Evolutionary conservation across 2,329 filamentous ascomycete species (phyloP), one percentile per base, ranked within the genome.

Genomic region (Microcyclospora pomicola): DNA sequence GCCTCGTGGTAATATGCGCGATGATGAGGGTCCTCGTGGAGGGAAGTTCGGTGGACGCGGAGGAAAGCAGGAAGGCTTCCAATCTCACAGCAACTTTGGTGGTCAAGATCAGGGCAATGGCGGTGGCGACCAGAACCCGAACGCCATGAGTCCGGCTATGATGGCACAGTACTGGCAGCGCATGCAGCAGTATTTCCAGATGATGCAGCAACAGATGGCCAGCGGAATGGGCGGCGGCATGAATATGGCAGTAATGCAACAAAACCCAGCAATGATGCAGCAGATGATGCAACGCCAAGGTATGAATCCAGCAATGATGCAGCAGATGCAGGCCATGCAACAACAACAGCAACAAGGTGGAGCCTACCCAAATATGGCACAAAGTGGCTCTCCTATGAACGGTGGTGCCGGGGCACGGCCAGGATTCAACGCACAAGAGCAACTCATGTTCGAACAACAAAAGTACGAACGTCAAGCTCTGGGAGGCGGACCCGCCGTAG

Each of bases 81-180:
- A 56, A 38, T 54, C 52, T 34, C 56, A 58, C 33, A 56, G 60
- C 31, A 34, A 37, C 30, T 41, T 46, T 38, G 42, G 41, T 30
- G 30, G 30, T n/a, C 42, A 44, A 35, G 37, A 47, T 29, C 31
- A 39, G 31, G 36, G 40, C 15, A 36, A 42, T 33, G 43, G 40
- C 39, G 46, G 33, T 5, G 43, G 39, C 11, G 38, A 40, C 32
- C 41, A 31, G 15, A 46, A 46, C 24, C 51, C 55, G 16, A 68
- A 73, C 44, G 80, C 81, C 45, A 92, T 96, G 82, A 92, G 83
- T 14, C 88, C 88, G 1, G 86, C 94, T 54, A 80, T 93, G 68
- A 95, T 96, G 86, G 91, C 91, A 2, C 87, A 95, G 59, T 95
- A 96, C 64, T 93, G 91, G 77, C 85, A 94, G 60, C 77, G 87